Conservation (phyloP, 2,329 filamentous ascomycete species). For the Diplodia seriata region DNA sequence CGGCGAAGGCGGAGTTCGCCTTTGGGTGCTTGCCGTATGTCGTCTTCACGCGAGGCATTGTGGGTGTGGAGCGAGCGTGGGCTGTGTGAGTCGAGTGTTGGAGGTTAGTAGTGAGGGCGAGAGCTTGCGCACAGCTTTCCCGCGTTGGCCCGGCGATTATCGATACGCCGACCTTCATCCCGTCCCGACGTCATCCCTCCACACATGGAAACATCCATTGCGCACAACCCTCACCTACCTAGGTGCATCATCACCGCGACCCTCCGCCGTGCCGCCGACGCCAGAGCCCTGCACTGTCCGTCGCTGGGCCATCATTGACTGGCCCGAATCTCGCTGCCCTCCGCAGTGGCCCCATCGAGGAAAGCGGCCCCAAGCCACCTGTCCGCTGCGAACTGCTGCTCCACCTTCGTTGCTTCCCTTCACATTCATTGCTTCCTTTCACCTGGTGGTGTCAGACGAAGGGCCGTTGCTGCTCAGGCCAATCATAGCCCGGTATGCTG, state of each 20-base stretch:
- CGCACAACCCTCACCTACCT: not conserved
- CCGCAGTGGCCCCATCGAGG: not conserved
- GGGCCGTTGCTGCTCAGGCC: too few relatives aligned
- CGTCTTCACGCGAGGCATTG: conserved; percentile 21
- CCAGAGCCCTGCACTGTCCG: too few relatives aligned
- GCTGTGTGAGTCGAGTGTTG: not conserved
- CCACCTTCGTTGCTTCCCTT: too few relatives aligned
- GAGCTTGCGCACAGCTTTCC: not conserved
- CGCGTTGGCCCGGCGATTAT: conserved; percentile 18
- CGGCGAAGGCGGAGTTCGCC: conserved; percentile 6
- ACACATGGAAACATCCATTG: too few relatives aligned
- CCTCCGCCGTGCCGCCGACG: not conserved
- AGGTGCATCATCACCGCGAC: not conserved
- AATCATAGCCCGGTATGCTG: too few relatives aligned
- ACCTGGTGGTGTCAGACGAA: too few relatives aligned
- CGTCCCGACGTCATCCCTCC: not conserved
- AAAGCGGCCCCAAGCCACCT: too few relatives aligned
- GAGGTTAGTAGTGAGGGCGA: not conserved
- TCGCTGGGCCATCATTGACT: not conserved
- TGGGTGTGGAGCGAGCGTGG: not conserved
- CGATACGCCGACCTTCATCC: not conserved
- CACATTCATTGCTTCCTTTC: too few relatives aligned
- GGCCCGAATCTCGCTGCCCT: not conserved
- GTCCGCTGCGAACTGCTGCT: too few relatives aligned
- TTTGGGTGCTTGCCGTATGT: conserved; percentile 30